Conservation (phyloP, 768 basidiomycete species). For the Leccinum disarticulatum region DNA sequence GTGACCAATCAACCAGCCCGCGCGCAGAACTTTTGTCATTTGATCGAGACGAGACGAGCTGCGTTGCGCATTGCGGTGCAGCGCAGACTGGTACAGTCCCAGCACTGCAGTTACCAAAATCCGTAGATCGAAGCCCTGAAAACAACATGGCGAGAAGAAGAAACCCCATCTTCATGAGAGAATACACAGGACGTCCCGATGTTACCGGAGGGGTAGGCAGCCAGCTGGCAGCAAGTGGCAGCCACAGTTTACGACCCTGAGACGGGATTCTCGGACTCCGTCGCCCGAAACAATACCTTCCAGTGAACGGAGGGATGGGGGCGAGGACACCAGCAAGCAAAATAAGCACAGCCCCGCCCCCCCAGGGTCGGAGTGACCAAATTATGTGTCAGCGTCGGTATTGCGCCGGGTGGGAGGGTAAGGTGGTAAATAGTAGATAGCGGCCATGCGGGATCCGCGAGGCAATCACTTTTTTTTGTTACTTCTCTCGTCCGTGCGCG, state of each 20-base stretch:
- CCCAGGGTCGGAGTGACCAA: conserved; percentile 2
- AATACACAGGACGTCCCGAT: not conserved
- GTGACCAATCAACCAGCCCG: not conserved
- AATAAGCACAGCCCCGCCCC: conserved; percentile 17
- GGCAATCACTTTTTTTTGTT: conserved; percentile 12
- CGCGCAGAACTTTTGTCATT: not conserved
- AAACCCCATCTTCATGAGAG: not conserved
- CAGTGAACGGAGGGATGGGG: not conserved
- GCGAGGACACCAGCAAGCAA: conserved; percentile 18
- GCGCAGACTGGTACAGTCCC: not conserved
- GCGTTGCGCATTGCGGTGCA: not conserved
- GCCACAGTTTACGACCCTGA: not conserved
- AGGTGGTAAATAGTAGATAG: conserved; percentile 8
- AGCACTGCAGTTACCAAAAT: not conserved
- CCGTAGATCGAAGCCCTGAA: not conserved
- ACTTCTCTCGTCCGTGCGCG: conserved; percentile 20
- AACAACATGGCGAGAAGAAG: not conserved
- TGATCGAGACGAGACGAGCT: not conserved
- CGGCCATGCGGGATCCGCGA: conserved; percentile 32
- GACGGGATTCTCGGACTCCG: not conserved
- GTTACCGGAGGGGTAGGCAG: not conserved
- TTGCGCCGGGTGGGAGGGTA: conserved; percentile 8
- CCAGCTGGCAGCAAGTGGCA: not conserved
- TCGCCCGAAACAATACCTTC: not conserved
- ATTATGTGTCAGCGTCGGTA: conserved; percentile 13